Base-by-base conservation (phyloP, 139 green algal genomes). In the Spirogloea muscicola region DNA sequence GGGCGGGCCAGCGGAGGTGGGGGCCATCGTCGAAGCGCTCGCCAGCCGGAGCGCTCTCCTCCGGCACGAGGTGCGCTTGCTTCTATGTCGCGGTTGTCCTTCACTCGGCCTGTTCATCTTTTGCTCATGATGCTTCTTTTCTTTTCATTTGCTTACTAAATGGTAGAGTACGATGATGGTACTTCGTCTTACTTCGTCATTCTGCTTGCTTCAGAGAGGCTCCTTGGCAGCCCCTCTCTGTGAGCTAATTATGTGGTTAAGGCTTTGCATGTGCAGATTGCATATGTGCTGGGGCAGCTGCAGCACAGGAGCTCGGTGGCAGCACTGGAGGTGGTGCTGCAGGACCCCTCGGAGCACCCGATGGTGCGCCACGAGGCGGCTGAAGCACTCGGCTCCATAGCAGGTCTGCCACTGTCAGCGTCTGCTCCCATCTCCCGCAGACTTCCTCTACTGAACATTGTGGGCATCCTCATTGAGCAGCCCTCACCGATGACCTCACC, bases 361-460 rank as follows among this genome's bases (percentile, higher is more conserved):
- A 99, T 99, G 94, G 94, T 99, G 61, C 85, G 94, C 4, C 94
- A 99, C 77, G 94, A 99, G 77, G 94, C 94, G 33, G 94, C 94
- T 3, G 94, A 98, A 72, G 94, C 94, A 0, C 82, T 98, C n/a
- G 94, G 65, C 27, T 67, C 69, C 27, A 73, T 84, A 36, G 76
- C 72, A 70, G 48, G 52, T 77, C n/a, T 60, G 42, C 10, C 10
- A 13, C 10, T 13, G 49, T 16, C 61, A n/a, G n/a, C n/a, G 10
- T 61, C 10, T 57, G 25, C 16, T 25, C 69, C 6, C 16, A 16
- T 16, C 16, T 1, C 59, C 21, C 31, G 68, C 36, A 27, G 7
- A 16, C 16, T 1, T 13, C 16, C n/a, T n/a, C n/a, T n/a, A n/a
- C n/a, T n/a, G n/a, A n/a, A n/a, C n/a, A n/a, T n/a, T n/a, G n/a